Percentiles rank a stretch among this genome's conserved stretches.
phyloP scores from a whole-genome alignment of 2,329 filamentous ascomycete species.

The Trichoderma simmonsii region DNA sequence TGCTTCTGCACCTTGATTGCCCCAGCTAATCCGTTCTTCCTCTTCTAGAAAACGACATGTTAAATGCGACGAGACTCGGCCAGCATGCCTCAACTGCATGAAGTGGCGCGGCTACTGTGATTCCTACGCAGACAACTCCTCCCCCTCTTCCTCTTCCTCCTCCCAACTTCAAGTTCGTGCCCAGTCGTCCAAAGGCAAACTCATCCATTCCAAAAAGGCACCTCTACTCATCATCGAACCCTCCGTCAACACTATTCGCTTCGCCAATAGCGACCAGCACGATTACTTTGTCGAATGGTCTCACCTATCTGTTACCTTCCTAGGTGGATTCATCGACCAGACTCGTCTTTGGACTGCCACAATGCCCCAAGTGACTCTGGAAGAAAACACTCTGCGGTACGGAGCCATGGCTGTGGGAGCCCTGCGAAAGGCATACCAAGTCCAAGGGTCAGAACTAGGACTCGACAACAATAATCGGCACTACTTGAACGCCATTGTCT shows the following conservation, averaged over 20 bases:
- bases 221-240: constrained; percentile 34
- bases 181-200: constrained; percentile 23
- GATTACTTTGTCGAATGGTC: constrained; percentile 41
- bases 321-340: constrained; percentile 35
- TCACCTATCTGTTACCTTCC: constrained; percentile 33
- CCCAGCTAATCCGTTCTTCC: neutral
- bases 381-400: constrained; percentile 37
- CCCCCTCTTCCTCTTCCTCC: neutral
- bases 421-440: constrained; percentile 34
- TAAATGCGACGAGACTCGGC: constrained; percentile 42
- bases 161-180: constrained; percentile 11
- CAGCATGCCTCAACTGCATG: constrained; percentile 40
- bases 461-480: constrained; percentile 33
- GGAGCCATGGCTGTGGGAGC: constrained; percentile 42
- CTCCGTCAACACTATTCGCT: constrained; percentile 33
- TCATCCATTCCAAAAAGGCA: constrained; percentile 32
- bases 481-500: constrained; percentile 39
- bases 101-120: constrained; percentile 42
- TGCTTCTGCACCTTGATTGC: too few species aligned
- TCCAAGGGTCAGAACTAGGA: constrained; percentile 23
- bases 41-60: constrained; percentile 38
- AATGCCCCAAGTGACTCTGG: constrained; percentile 39
- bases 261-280: constrained; percentile 34
- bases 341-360: constrained; percentile 39
- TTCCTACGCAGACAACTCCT: constrained; percentile 28